Percentiles rank a stretch among this genome's conserved stretches.
Evolutionary conservation across 306 rosid species (phyloP).

Genomic region (Fragaria nilgerrensis): DNA sequence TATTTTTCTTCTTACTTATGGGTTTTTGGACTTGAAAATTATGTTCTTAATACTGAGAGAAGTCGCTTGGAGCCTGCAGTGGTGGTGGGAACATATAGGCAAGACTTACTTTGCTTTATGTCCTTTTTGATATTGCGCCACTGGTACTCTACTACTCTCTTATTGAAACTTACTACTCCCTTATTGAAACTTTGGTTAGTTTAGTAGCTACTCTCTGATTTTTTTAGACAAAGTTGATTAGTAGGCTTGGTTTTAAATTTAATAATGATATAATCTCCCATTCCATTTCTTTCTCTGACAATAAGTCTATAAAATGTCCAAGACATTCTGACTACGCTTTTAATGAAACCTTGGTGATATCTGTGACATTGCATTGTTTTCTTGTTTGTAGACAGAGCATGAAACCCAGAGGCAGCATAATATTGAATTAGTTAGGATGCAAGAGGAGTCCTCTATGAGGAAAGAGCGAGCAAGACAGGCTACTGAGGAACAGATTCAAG

Average conservation of each 20-base stretch:
- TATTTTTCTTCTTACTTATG: neutral
- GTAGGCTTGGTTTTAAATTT: neutral
- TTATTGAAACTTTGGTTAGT: neutral
- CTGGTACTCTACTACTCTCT: neutral
- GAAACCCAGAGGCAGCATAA: constrained; percentile 85
- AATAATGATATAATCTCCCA: neutral
- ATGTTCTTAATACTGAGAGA: neutral
- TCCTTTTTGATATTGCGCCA: neutral
- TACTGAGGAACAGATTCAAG: constrained; percentile 90
- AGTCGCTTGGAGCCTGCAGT: neutral
- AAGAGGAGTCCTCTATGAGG: constrained; percentile 81
- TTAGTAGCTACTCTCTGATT: neutral
- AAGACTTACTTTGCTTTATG: constrained; percentile 1
- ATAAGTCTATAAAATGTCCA: neutral
- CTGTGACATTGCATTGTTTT: constrained; percentile 18
- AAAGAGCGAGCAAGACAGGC: constrained; percentile 81
- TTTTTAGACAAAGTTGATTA: neutral
- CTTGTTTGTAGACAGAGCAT: constrained; percentile 65
- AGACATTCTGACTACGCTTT: neutral
- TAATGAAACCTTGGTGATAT: neutral
- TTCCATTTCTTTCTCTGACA: neutral
- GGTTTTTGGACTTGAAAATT: neutral
- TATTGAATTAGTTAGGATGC: constrained; percentile 89
- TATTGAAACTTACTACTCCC: neutral
- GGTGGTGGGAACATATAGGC: neutral